phyloP scores from a whole-genome alignment of 2,329 filamentous ascomycete species.

The Hypoxylon sp. region DNA sequence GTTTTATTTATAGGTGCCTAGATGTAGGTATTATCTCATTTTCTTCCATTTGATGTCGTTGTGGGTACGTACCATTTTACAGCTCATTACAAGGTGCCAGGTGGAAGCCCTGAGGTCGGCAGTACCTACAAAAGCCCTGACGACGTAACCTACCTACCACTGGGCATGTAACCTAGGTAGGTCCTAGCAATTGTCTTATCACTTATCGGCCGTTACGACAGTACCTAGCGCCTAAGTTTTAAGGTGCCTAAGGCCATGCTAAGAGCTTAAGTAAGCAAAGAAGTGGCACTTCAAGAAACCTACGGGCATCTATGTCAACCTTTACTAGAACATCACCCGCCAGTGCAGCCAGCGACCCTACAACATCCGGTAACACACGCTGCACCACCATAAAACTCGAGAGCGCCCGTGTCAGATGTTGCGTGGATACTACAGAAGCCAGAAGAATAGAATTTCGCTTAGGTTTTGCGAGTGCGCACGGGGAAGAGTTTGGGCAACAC shows the following conservation, averaged over 20 bases:
- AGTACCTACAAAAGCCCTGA: background rate
- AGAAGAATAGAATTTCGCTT: conserved; percentile 19
- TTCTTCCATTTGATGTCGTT: conserved; percentile 10
- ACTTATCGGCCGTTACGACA: background rate
- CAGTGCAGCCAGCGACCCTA: conserved; percentile 13
- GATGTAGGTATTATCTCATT: conserved; percentile 24
- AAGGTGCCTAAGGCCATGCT: background rate
- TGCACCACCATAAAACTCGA: conserved; percentile 19
- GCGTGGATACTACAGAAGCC: conserved; percentile 22
- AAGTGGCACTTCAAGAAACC: conserved; percentile 40
- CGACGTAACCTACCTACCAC: conserved; percentile 1
- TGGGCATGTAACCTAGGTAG: no score
- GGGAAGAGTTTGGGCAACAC: conserved; percentile 22
- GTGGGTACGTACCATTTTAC: conserved; percentile 2
- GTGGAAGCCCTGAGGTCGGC: background rate
- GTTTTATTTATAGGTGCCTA: no score
- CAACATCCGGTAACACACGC: conserved; percentile 21
- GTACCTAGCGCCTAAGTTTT: no score
- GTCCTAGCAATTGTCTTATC: conserved; percentile 43
- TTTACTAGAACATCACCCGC: conserved; percentile 47
- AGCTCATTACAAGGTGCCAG: no score
- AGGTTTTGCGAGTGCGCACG: conserved; percentile 28
- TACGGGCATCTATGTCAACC: conserved; percentile 36
- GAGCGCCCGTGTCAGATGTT: conserved; percentile 25
- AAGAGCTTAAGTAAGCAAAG: conserved; percentile 45